phyloP scores from a whole-genome alignment of 2,329 filamentous ascomycete species.

The Xylaria arbuscula region DNA sequence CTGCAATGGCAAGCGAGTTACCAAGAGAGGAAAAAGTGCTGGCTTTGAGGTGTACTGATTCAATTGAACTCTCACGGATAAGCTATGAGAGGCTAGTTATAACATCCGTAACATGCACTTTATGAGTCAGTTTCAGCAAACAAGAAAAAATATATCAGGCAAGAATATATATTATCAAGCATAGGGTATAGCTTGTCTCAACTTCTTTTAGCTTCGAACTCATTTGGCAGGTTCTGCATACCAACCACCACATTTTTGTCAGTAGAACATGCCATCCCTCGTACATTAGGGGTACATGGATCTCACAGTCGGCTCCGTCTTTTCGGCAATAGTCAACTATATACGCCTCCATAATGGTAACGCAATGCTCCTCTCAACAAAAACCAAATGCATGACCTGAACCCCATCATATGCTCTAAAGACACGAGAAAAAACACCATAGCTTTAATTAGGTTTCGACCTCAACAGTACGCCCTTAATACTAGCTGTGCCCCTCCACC shows the following conservation, averaged over 20 bases:
- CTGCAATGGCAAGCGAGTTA: background rate
- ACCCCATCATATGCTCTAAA: constrained; percentile 31
- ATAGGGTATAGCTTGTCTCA: constrained; percentile 8
- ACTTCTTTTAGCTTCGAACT: constrained; percentile 12
- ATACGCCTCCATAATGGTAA: constrained; percentile 36
- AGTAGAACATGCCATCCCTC: constrained; percentile 17
- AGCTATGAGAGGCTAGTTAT: background rate
- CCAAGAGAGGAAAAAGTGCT: background rate
- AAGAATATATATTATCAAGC: constrained; percentile 12
- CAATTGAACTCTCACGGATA: background rate
- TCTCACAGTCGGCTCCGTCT: constrained; percentile 1
- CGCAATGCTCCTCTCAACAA: constrained; percentile 29
- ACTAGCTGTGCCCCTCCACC: background rate
- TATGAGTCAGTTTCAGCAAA: background rate
- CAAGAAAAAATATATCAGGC: background rate
- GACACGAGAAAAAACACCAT: constrained; percentile 21
- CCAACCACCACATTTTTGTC: constrained; percentile 18
- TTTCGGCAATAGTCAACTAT: constrained; percentile 23
- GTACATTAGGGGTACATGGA: constrained; percentile 26
- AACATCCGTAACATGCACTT: background rate
- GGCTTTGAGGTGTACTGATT: background rate
- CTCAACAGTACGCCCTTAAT: background rate
- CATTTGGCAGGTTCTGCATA: constrained; percentile 17
- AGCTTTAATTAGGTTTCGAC: background rate
- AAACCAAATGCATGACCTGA: constrained; percentile 34